These are phyloP conservation scores for Neurospora sp. DNA, from an alignment of 495 filamentous ascomycete genomes.

Conservation along the genomic window DNA sequence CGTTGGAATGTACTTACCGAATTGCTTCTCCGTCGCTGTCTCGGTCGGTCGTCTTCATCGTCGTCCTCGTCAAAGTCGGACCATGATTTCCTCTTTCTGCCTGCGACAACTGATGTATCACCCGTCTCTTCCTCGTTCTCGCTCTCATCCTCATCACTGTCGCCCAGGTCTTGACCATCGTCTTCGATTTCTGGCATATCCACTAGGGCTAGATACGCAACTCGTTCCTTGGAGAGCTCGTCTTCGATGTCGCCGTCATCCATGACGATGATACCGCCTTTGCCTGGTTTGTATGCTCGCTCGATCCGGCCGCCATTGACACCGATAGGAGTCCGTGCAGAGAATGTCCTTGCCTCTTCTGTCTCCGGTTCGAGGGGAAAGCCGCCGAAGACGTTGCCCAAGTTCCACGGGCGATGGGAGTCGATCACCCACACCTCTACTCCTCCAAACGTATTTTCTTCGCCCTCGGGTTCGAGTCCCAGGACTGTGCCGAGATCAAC, in stretches of 20 bases:
- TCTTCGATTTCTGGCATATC: conserved; percentile 90
- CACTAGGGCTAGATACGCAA: conserved; percentile 70
- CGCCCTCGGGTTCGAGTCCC: conserved; percentile 50
- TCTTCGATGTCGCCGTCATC: conserved; percentile 96
- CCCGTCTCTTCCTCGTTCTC: conserved; percentile 19
- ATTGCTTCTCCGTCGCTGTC: conserved; percentile 74
- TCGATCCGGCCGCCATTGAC: conserved; percentile 59
- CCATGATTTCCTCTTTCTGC: conserved; percentile 78
- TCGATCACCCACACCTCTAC: conserved; percentile 95
- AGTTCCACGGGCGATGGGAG: conserved; percentile 85
- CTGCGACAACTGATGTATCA: conserved; percentile 18
- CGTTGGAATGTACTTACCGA: conserved; percentile 47
- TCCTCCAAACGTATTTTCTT: conserved; percentile 50
- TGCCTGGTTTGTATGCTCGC: conserved; percentile 60
- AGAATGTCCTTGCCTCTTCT: conserved; percentile 32
- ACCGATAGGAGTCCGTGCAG: conserved; percentile 39
- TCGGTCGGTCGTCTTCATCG: conserved; percentile 60
- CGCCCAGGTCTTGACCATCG: conserved; percentile 46
- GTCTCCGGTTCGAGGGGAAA: conserved; percentile 41
- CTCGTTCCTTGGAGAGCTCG: conserved; percentile 60
- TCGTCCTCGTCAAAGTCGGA: conserved; percentile 62
- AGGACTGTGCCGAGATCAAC: conserved; percentile 73
- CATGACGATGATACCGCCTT: conserved; percentile 80
- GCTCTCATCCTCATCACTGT: conserved; percentile 32
- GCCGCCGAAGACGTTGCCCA: conserved; percentile 84